Evolutionary conservation across 2,329 filamentous ascomycete species (phyloP).

Genomic region (Tolypocladium tundrense): DNA sequence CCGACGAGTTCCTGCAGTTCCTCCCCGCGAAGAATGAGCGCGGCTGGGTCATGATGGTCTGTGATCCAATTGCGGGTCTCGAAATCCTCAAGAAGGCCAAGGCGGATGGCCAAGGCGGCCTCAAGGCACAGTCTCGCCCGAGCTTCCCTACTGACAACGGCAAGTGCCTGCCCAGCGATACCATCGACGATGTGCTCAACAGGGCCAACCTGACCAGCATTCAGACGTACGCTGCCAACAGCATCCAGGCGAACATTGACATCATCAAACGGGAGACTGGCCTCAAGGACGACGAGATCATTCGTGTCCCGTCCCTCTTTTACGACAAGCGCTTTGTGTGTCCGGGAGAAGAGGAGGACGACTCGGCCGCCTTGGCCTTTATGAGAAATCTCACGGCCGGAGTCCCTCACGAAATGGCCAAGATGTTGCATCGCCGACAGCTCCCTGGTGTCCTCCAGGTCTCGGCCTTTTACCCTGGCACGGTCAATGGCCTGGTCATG

Average conservation of each 20-base stretch:
- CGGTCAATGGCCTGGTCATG: constrained; percentile 13
- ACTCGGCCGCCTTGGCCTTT: too few relatives aligned
- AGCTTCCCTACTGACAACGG: background rate
- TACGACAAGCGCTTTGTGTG: background rate
- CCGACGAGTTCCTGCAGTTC: constrained; percentile 19
- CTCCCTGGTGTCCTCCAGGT: background rate
- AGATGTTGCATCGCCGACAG: background rate
- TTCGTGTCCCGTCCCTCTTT: constrained; percentile 13
- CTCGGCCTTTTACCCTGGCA: constrained; percentile 8
- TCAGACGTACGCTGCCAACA: constrained; percentile 2
- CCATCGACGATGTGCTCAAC: constrained; percentile 1
- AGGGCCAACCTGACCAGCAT: background rate
- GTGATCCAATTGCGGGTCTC: constrained; percentile 13
- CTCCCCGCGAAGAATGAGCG: constrained; percentile 12
- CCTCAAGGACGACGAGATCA: constrained; percentile 9
- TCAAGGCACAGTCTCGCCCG: background rate
- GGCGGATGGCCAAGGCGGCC: constrained; percentile 12
- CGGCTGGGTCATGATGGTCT: constrained; percentile 14
- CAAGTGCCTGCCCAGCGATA: background rate
- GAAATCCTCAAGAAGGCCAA: constrained; percentile 12
- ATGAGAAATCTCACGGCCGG: too few relatives aligned
- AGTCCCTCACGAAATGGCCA: background rate
- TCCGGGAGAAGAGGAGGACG: background rate
- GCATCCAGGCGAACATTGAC: constrained; percentile 11
- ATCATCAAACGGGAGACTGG: constrained; percentile 12